Evolutionary conservation across 345 rosid species (phyloP).

Genomic region (Arabidopsis arenosa): DNA sequence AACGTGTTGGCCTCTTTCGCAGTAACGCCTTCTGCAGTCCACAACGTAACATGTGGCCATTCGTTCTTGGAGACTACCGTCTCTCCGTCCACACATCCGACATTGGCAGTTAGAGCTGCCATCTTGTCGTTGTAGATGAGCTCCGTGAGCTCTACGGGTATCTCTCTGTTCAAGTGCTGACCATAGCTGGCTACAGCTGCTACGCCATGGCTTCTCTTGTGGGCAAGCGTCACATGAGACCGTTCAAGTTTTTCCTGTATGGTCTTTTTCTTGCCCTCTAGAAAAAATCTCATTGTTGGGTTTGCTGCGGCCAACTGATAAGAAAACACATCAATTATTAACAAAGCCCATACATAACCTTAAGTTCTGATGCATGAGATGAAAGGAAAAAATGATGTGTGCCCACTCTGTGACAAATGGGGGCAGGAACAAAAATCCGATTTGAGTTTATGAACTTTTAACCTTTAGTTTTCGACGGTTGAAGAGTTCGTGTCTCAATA

Average conservation of each 20-base stretch:
- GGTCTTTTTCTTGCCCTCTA: slow-evolving; percentile 58
- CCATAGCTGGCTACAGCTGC: slow-evolving; percentile 77
- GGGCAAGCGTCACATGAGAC: slow-evolving; percentile 92
- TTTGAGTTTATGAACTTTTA: slow-evolving; percentile 15
- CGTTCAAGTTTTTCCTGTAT: slow-evolving; percentile 52
- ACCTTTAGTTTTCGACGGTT: neutral
- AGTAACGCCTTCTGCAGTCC: slow-evolving; percentile 76
- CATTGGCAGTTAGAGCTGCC: slow-evolving; percentile 78
- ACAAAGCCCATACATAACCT: neutral
- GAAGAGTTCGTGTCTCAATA: neutral
- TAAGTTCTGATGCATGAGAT: neutral
- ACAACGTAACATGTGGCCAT: slow-evolving; percentile 92
- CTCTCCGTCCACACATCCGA: slow-evolving; percentile 76
- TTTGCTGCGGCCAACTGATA: slow-evolving; percentile 63
- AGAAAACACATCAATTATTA: neutral
- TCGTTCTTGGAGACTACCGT: slow-evolving; percentile 62
- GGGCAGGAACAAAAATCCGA: neutral
- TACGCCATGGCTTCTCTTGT: slow-evolving; percentile 92
- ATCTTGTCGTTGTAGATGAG: slow-evolving; percentile 70
- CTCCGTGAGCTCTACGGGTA: slow-evolving; percentile 73
- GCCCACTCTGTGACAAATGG: neutral
- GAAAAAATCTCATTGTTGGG: slow-evolving; percentile 54
- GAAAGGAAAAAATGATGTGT: too few relatives aligned
- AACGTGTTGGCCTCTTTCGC: slow-evolving; percentile 79
- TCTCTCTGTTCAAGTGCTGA: slow-evolving; percentile 51